Evolutionary conservation across 495 filamentous ascomycete species (phyloP), one percentile per base, ranked within the genome.

Genomic region (Annulohypoxylon nitens): DNA sequence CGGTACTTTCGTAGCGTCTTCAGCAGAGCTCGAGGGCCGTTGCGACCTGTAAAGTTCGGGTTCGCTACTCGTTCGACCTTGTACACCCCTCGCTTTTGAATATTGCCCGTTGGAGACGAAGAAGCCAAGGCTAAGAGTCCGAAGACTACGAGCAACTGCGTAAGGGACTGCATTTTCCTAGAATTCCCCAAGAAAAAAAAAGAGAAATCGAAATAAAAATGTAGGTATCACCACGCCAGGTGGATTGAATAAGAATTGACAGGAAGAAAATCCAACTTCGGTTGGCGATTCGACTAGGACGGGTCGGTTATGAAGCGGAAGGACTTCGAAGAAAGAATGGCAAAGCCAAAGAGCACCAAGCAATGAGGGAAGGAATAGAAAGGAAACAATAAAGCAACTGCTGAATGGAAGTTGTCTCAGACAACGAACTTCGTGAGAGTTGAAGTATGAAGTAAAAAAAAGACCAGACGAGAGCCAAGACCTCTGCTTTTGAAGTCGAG

Each of bases 1-100:
- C 88, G 82, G 77, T 87, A 92, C 71, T 92, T 93, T 68, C 84
- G 78, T 71, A 91, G 90, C 16, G 90, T 86, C 77, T 86, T 92
- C 26, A 86, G 76, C 23, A 93, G 78, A 51, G 88, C 87, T 61
- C 79, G 78, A 2, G 87, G 87, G 2, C 89, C 89, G 77, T 90
- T 83, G 47, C 75, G 76, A 12, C 86, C 78, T 47, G 80, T 81
- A 74, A 85, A 86, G 61, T 83, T 80, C 36, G 80, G 82, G 64
- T 90, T 91, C 58, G 82, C 80, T 14, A 88, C 78, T 61, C 87
- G 84, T 33, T 89, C 85, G 47, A 92, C 83, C 71, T 86, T 90
- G 83, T 90, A 92, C 14, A 77, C 81, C 14, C 85, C 80, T 70
- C 84, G 83, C 76, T 83, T 83, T 37, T 80, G 76, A 30, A 81